These are phyloP conservation scores for Hirschfeldia incana DNA, from an alignment of 345 rosid species.

Conservation along the genomic window DNA sequence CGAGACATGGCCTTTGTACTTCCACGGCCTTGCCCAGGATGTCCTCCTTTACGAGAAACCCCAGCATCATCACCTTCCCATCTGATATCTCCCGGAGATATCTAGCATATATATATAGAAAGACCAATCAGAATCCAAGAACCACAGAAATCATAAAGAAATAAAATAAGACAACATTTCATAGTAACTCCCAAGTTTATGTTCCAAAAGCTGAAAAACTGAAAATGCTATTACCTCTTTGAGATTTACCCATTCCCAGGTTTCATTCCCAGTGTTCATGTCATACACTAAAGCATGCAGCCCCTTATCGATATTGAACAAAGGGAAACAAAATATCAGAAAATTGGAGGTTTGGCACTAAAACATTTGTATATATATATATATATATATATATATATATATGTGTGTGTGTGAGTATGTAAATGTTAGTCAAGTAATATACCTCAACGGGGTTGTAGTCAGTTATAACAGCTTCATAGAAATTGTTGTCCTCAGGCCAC, in stretches of 20 bases:
- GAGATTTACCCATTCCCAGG: conserved; percentile 98
- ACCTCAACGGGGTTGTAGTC: conserved; percentile 73
- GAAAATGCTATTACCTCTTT: conserved; percentile 99
- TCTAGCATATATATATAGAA: conserved; percentile 45
- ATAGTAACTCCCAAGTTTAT: conserved; percentile 6
- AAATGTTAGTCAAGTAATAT: conserved; percentile 29
- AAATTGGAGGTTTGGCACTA: conserved; percentile 13
- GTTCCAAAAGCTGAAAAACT: too few species aligned
- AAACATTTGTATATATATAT: not conserved
- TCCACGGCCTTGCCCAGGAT: conserved; percentile 80
- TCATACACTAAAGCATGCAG: conserved; percentile 93
- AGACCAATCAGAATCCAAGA: conserved; percentile 12
- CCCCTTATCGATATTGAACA: conserved; percentile 55
- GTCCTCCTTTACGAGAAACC: conserved; percentile 68
- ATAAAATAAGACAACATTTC: conserved; percentile 11
- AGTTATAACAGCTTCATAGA: conserved; percentile 86
- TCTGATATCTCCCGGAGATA: conserved; percentile 84
- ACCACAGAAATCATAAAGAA: not conserved
- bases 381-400: too few species aligned
- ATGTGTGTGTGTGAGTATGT: not conserved
- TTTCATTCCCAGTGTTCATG: conserved; percentile 67
- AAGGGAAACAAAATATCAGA: conserved; percentile 22
- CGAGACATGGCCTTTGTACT: conserved; percentile 63
- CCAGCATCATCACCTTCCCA: conserved; percentile 87
- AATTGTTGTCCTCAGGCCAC: conserved; percentile 94